A percentile compares a stretch with the other conserved stretches of the same genome.
phyloP scores from a whole-genome alignment of 2,329 filamentous ascomycete species.

The Exophiala calicioides region DNA sequence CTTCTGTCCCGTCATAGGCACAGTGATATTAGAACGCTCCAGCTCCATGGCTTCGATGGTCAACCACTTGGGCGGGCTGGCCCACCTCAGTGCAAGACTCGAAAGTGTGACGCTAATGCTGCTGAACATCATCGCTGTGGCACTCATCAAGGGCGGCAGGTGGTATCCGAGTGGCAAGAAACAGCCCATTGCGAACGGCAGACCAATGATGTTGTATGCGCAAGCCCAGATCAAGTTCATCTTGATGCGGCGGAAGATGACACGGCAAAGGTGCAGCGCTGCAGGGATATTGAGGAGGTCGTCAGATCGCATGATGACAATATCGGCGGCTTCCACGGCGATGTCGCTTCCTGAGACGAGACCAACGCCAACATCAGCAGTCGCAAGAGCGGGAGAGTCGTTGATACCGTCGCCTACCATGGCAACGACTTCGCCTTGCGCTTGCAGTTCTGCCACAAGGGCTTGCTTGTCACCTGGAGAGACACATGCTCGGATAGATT shows the following conservation, averaged over 20 bases:
- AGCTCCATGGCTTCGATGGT: slow-evolving; percentile 66
- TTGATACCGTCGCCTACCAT: slow-evolving; percentile 99
- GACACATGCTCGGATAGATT: slow-evolving; percentile 81
- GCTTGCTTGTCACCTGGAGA: slow-evolving; percentile 88
- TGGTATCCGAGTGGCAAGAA: slow-evolving; percentile 87
- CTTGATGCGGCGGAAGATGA: slow-evolving; percentile 91
- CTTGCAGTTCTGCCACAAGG: slow-evolving; percentile 77
- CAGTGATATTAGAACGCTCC: slow-evolving; percentile 43
- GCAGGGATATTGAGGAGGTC: slow-evolving; percentile 92
- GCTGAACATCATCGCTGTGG: slow-evolving; percentile 88
- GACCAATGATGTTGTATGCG: slow-evolving; percentile 84
- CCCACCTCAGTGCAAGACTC: slow-evolving; percentile 81
- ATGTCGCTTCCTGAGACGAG: slow-evolving; percentile 93
- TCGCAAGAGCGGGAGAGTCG: slow-evolving; percentile 91
- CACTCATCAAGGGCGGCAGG: slow-evolving; percentile 85
- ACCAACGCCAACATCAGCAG: slow-evolving; percentile 88
- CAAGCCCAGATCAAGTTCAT: slow-evolving; percentile 91
- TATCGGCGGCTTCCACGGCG: slow-evolving; percentile 93
- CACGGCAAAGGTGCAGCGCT: slow-evolving; percentile 74
- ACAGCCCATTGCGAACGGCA: slow-evolving; percentile 96
- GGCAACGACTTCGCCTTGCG: slow-evolving; percentile 73
- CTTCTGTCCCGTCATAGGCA: slow-evolving; percentile 21
- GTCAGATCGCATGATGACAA: slow-evolving; percentile 91
- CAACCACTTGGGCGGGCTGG: slow-evolving; percentile 86
- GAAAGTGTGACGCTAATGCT: slow-evolving; percentile 87